phyloP scores from a whole-genome alignment of 768 basidiomycete species.

The Xerocomus spinulosus region DNA sequence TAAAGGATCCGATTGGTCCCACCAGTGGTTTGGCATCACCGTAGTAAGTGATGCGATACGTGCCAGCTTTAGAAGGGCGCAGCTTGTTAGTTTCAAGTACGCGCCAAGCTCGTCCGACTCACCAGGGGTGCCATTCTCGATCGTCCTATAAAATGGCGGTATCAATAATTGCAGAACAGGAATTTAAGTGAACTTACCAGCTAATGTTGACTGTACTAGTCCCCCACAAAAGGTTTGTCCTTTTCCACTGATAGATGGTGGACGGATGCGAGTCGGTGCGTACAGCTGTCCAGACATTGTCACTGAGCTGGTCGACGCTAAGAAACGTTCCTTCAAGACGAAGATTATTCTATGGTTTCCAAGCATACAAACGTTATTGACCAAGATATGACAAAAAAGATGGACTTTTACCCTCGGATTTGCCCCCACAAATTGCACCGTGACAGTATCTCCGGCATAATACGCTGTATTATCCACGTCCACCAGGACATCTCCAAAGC shows the following conservation, averaged over 20 bases:
- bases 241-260: constrained; percentile 61
- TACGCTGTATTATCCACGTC: constrained; percentile 53
- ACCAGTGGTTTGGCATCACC: constrained; percentile 72
- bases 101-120: background rate
- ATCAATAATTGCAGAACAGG: background rate
- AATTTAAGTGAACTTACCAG: constrained; percentile 54
- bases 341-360: constrained; percentile 59
- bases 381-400: background rate
- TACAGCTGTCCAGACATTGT: constrained; percentile 50
- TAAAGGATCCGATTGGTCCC: constrained; percentile 60
- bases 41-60: constrained; percentile 66
- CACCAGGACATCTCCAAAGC: constrained; percentile 57
- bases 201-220: constrained; percentile 62
- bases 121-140: constrained; percentile 51
- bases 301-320: constrained; percentile 51
- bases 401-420: constrained; percentile 59
- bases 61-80: constrained; percentile 44
- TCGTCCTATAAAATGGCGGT: constrained; percentile 41
- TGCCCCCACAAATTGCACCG: constrained; percentile 65
- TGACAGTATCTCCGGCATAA: constrained; percentile 52
- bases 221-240: constrained; percentile 53
- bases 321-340: constrained; percentile 71
- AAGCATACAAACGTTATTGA: background rate
- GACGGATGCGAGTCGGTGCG: constrained; percentile 78
- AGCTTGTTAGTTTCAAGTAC: background rate